phyloP scores from a whole-genome alignment of 352 stramenopile species.

The Blastocystis sp. region DNA sequence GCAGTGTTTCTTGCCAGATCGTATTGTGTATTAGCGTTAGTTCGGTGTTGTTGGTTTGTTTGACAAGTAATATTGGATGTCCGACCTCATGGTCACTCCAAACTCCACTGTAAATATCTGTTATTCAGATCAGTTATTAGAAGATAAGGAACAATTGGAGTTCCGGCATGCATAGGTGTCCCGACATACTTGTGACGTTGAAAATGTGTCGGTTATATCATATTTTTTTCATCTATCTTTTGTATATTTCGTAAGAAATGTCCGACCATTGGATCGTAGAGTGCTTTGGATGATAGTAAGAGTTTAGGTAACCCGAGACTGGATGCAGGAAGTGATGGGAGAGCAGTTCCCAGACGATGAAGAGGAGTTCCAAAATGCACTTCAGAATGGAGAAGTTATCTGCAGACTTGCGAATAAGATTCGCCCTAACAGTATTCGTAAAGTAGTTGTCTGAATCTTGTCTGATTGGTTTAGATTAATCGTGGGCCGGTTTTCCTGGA shows the following conservation, averaged over 20 bases:
- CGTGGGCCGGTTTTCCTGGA: constrained; percentile 1
- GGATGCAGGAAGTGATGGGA: constrained; percentile 57
- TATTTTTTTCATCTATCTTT: constrained; percentile 26
- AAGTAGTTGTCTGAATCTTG: not conserved
- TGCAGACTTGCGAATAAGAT: constrained; percentile 43
- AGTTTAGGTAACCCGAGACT: constrained; percentile 35
- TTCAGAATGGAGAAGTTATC: constrained; percentile 31
- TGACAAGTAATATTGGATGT: not conserved
- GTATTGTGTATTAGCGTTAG: not conserved
- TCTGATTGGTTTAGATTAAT: constrained; percentile 33
- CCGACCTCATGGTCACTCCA: not conserved
- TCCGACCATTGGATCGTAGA: constrained; percentile 59
- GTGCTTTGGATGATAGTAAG: not conserved
- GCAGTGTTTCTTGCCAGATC: not conserved
- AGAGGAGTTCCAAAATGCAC: constrained; percentile 42
- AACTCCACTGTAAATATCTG: not conserved
- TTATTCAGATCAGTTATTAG: not conserved
- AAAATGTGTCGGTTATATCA: not conserved
- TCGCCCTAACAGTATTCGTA: constrained; percentile 23
- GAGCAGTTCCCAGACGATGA: constrained; percentile 48
- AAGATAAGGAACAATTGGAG: not conserved
- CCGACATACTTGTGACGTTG: constrained; percentile 6
- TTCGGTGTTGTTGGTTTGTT: not conserved
- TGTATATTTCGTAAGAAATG: not conserved
- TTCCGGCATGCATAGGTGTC: not conserved